Evolutionary conservation across 441 rosid species (phyloP), one percentile per base, ranked within the genome.

Genomic region (Jatropha podagrica): DNA sequence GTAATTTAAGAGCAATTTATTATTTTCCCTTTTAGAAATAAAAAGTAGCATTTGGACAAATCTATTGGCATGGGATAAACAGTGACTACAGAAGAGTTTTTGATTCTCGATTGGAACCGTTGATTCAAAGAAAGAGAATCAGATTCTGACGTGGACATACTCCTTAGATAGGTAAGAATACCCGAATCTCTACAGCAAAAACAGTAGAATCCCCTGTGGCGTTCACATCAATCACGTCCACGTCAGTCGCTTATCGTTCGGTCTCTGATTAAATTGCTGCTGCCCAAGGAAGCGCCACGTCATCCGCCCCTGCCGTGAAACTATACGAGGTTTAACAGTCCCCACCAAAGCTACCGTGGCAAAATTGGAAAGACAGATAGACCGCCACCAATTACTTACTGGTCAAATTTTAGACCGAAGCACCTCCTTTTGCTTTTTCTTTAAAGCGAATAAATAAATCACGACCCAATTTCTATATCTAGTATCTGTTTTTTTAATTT

Each of bases 221-320:
- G 26, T 38, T 67, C 40, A 26, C 63, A 60, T 44, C 79, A 23
- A 37, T 48, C 14, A 17, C 68, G 20, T 75, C 77, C 73, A 23
- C 65, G 78, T 77, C 84, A 75, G 71, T 65, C 40, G 77, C 65
- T 79, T 75, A 79, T 81, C 82, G 67, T 78, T 68, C 86, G 58
- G 74, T 62, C 71, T 70, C 23, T 9, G 26, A 68, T 62, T 0
- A 7, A 38, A 38, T 18, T 44, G n/a, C 68, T 58, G 80, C 65
- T 40, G 44, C 74, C 69, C 65, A 64, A 48, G 27, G 69, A 51
- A 1, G 40, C 58, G 65, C 83, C 84, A 77, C 84, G 80, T 73
- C 81, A 79, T 38, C 7, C 0, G 4, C 2, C 17, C 32, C 23
- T 26, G 32, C 46, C 1, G 0, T 9, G 44, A 69, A 84, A 66